Conservation (phyloP, 306 rosid genomes). For the Geum urbanum region DNA sequence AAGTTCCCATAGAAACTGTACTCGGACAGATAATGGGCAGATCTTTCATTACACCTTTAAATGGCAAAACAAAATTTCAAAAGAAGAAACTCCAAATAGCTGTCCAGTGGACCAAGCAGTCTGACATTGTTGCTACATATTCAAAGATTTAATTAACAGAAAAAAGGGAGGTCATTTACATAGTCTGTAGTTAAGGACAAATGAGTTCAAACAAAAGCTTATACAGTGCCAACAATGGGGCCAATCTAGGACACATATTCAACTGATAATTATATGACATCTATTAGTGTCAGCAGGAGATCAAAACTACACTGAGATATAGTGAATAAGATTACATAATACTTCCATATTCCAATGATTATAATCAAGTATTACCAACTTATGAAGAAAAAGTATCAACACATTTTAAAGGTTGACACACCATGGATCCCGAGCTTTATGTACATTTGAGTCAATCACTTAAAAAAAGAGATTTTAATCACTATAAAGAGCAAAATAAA, state of each 20-base stretch:
- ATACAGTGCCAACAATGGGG: background rate
- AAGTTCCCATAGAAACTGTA: background rate
- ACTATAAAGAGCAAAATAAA: background rate
- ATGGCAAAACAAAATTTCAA: background rate
- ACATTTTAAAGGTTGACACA: background rate
- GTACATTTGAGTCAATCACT: background rate
- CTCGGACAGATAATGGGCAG: constrained; percentile 1
- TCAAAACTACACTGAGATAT: background rate
- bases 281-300: background rate
- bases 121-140: too few relatives aligned
- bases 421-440: background rate
- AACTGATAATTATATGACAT: background rate
- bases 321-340: background rate
- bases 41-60: background rate
- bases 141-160: too few relatives aligned
- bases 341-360: background rate
- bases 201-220: constrained; percentile 5
- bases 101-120: background rate
- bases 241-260: background rate
- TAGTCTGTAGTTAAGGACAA: background rate
- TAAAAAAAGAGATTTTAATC: background rate
- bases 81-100: background rate
- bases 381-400: too few relatives aligned
- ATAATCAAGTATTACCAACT: background rate
- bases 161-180: background rate